Conservation (phyloP, 106 monocot genomes). For the Dioscorea dumetorum region DNA sequence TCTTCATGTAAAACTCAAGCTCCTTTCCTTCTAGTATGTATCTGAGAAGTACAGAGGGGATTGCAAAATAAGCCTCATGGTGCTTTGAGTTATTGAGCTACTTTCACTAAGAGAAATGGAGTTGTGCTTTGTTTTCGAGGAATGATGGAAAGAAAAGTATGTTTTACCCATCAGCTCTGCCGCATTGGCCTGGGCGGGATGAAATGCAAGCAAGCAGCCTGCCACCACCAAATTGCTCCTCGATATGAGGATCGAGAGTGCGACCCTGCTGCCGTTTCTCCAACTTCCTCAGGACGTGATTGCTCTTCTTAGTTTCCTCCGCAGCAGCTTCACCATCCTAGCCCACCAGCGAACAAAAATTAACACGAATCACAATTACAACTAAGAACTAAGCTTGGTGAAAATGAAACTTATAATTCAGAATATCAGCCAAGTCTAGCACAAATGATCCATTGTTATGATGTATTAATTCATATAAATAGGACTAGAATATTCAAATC, state of each 20-base stretch:
- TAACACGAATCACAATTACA: no score
- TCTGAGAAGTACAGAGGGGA: neutral
- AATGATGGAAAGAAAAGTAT: neutral
- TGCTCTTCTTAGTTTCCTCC: constrained; percentile 66
- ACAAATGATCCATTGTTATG: no score
- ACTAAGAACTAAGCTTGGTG: no score
- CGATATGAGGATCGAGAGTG: constrained; percentile 54
- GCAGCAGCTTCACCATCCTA: constrained; percentile 37
- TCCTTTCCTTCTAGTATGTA: constrained; percentile 7
- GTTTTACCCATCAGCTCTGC: constrained; percentile 37
- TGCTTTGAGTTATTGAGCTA: no score
- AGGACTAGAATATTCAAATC: no score
- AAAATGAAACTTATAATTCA: no score
- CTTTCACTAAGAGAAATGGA: no score
- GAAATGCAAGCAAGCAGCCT: constrained; percentile 57
- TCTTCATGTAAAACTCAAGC: constrained; percentile 10
- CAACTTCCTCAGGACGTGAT: constrained; percentile 45
- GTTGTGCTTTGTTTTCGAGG: no score
- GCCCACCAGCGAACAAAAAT: neutral
- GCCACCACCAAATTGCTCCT: constrained; percentile 61
- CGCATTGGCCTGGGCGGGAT: constrained; percentile 43
- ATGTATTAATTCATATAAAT: no score
- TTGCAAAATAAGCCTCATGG: no score
- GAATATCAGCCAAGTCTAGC: no score
- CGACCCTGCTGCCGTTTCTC: constrained; percentile 64